phyloP scores from a whole-genome alignment of 345 rosid species.

The Leavenworthia alabamica region DNA sequence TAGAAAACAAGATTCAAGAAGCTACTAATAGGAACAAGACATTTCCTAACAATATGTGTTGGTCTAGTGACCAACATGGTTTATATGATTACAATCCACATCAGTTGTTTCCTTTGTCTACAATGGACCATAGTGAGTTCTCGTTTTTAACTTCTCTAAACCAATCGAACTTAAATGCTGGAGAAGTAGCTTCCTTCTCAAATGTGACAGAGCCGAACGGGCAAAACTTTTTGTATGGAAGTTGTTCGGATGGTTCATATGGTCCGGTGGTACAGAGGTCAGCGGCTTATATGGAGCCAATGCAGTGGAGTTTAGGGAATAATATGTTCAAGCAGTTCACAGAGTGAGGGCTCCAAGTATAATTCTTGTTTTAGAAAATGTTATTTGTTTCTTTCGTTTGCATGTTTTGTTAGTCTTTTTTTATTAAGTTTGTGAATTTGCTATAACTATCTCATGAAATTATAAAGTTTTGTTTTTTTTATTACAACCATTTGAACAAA shows the following conservation, averaged over 20 bases:
- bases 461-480: background rate
- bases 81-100: conserved; percentile 15
- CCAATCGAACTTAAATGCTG: background rate
- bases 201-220: conserved; percentile 11
- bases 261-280: conserved; percentile 10
- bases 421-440: background rate
- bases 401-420: background rate
- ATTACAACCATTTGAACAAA: background rate
- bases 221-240: conserved; percentile 7
- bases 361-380: background rate
- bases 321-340: conserved; percentile 1
- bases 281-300: conserved; percentile 18
- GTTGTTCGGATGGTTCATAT: conserved; percentile 12
- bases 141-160: background rate
- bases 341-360: conserved; percentile 8
- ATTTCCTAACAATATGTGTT: background rate
- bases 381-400: background rate
- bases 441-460: background rate
- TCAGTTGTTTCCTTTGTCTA: conserved; percentile 18
- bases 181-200: background rate
- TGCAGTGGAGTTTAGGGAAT: conserved; percentile 26
- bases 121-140: background rate
- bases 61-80: conserved; percentile 23
- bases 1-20: conserved; percentile 27
- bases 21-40: conserved; percentile 16